Conservation (phyloP, 1,139 yeast genomes). For the Tardiomyces depauwii region DNA sequence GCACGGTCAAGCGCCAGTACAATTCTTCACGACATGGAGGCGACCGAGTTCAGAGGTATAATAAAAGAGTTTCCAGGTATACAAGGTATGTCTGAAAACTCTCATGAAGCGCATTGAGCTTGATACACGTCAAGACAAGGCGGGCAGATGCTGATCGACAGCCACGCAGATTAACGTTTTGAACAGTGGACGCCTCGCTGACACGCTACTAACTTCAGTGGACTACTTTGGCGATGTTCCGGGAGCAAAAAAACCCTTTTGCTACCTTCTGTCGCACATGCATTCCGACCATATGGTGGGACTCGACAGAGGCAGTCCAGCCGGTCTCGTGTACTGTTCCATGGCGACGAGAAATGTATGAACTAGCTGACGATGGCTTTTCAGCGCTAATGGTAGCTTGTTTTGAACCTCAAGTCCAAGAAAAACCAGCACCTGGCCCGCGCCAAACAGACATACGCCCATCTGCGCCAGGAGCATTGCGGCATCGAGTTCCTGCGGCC, state of each 20-base stretch:
- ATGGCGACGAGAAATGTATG: constrained; percentile 29
- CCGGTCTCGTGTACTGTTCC: constrained; percentile 39
- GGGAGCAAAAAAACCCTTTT: background rate
- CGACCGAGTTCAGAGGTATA: constrained; percentile 19
- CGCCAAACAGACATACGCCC: constrained; percentile 16
- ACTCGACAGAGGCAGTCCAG: constrained; percentile 29
- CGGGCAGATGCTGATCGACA: too few species aligned
- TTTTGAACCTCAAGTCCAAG: background rate
- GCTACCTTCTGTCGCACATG: constrained; percentile 39
- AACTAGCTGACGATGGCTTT: background rate
- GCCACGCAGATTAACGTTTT: too few species aligned
- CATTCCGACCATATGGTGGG: constrained; percentile 51
- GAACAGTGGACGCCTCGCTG: too few species aligned
- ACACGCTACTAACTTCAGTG: constrained; percentile 21
- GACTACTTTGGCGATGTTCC: constrained; percentile 29
- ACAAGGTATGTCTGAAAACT: constrained; percentile 21
- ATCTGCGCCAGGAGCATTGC: constrained; percentile 20
- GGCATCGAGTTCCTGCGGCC: constrained; percentile 19
- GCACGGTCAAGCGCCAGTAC: too few species aligned
- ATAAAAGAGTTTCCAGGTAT: constrained; percentile 25
- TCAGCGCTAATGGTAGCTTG: background rate
- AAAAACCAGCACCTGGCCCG: background rate
- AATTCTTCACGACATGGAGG: too few species aligned
- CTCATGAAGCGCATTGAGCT: too few species aligned
- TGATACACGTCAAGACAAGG: too few species aligned